phyloP scores from a whole-genome alignment of 1,139 yeast species.

The Hemisphaericaspora subhashii region DNA sequence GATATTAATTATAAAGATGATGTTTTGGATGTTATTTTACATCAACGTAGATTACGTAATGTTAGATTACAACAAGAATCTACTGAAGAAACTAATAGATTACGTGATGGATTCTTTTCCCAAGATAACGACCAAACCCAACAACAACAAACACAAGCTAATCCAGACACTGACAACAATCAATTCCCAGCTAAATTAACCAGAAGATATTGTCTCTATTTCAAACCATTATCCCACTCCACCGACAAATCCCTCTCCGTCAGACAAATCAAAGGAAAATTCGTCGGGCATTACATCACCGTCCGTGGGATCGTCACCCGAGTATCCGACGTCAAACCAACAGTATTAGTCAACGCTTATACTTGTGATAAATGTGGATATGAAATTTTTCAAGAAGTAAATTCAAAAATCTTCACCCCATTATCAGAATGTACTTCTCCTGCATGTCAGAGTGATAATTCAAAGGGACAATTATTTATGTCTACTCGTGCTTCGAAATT shows the following conservation, averaged over 20 bases:
- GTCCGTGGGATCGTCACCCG: slow-evolving; percentile 94
- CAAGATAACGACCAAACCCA: slow-evolving; percentile 19
- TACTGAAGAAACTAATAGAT: slow-evolving; percentile 48
- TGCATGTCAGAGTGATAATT: slow-evolving; percentile 74
- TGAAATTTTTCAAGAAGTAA: slow-evolving; percentile 95
- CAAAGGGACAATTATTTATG: slow-evolving; percentile 88
- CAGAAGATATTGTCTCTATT: slow-evolving; percentile 83
- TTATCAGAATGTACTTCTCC: slow-evolving; percentile 80
- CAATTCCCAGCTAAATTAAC: slow-evolving; percentile 81
- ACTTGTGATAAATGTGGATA: slow-evolving; percentile 97
- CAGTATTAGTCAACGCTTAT: slow-evolving; percentile 87
- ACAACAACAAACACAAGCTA: slow-evolving; percentile 15
- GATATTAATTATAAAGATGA: slow-evolving; percentile 83
- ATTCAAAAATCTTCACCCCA: slow-evolving; percentile 81
- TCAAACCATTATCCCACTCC: slow-evolving; percentile 65
- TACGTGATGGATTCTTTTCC: slow-evolving; percentile 38
- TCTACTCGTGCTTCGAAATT: slow-evolving; percentile 96
- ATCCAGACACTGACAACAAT: slow-evolving; percentile 20
- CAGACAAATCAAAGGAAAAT: slow-evolving; percentile 81
- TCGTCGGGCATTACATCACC: slow-evolving; percentile 84
- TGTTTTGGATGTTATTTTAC: slow-evolving; percentile 88
- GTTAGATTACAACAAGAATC: slow-evolving; percentile 69
- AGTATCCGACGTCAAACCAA: slow-evolving; percentile 94
- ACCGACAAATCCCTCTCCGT: slow-evolving; percentile 67
- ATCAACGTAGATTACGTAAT: slow-evolving; percentile 84